Conservation (phyloP, 148 eudicot genomes). For the Polygonum aviculare region DNA sequence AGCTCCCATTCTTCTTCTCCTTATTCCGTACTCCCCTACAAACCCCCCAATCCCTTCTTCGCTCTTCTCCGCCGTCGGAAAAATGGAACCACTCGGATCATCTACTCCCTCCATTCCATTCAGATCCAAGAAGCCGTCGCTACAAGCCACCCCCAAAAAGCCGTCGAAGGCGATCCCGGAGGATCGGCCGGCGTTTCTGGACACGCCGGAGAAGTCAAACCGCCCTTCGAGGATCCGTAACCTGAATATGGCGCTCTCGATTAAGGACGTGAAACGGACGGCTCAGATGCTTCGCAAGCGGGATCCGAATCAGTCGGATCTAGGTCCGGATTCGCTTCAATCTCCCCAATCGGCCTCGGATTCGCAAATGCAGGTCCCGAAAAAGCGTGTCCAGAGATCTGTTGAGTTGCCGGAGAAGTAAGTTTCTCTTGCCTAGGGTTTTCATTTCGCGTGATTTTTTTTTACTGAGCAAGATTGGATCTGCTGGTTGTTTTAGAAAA, state of each 20-base stretch:
- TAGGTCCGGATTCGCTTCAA: neutral
- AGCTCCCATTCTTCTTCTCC: neutral
- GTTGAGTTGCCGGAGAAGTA: slow-evolving; percentile 53
- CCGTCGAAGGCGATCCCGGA: slow-evolving; percentile 12
- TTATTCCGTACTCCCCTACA: neutral
- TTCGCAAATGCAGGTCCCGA: neutral
- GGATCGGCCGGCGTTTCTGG: slow-evolving; percentile 8
- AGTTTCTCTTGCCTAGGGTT: slow-evolving; percentile 3
- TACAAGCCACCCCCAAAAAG: slow-evolving; percentile 17
- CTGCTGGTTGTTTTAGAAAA: neutral
- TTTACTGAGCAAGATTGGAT: too few relatives aligned
- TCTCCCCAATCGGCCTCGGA: neutral
- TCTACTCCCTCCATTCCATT: neutral
- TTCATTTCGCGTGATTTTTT: neutral
- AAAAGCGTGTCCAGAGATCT: slow-evolving; percentile 11
- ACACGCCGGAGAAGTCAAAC: slow-evolving; percentile 39
- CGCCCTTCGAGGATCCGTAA: slow-evolving; percentile 28
- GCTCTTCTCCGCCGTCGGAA: neutral
- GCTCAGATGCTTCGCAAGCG: slow-evolving; percentile 31
- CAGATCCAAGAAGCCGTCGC: slow-evolving; percentile 32
- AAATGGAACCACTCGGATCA: neutral
- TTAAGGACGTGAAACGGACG: slow-evolving; percentile 41
- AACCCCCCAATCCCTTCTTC: neutral
- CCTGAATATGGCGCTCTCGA: slow-evolving; percentile 29
- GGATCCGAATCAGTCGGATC: slow-evolving; percentile 14